phyloP scores from a whole-genome alignment of 495 filamentous ascomycete genomes.

The Penicillium dipodomyicola region DNA sequence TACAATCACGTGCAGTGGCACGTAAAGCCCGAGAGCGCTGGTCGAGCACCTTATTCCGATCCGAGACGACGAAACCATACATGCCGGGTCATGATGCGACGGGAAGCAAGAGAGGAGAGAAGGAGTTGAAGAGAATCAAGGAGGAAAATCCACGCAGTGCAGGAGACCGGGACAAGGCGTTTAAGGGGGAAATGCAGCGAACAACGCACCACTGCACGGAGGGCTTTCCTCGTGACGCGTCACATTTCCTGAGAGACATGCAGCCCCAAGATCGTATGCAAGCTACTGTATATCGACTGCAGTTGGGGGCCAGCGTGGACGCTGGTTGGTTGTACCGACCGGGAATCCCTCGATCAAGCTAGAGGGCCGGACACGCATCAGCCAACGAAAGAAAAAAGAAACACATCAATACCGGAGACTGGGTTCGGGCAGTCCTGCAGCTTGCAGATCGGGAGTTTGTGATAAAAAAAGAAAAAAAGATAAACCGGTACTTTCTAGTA shows the following conservation, averaged over 20 bases:
- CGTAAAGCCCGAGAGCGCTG: slow-evolving; percentile 4
- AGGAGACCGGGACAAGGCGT: background rate
- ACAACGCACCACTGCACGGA: slow-evolving; percentile 1
- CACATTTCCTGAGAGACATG: slow-evolving; percentile 33
- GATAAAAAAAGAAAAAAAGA: background rate
- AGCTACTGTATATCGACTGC: slow-evolving; percentile 7
- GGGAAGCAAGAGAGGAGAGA: background rate
- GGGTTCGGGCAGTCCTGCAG: background rate
- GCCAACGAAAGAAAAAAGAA: background rate
- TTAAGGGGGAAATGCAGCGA: slow-evolving; percentile 8
- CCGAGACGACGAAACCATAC: background rate
- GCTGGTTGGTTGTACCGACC: slow-evolving; percentile 8
- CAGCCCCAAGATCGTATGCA: slow-evolving; percentile 19
- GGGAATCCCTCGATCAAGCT: slow-evolving; percentile 4
- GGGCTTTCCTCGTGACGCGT: slow-evolving; percentile 20
- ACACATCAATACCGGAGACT: slow-evolving; percentile 1
- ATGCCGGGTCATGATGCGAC: slow-evolving; percentile 22
- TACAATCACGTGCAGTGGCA: background rate
- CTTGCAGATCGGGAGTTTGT: slow-evolving; percentile 6
- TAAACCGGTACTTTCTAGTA: slow-evolving; percentile 2
- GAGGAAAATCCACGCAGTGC: background rate
- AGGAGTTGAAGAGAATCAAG: background rate
- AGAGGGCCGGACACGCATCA: slow-evolving; percentile 1
- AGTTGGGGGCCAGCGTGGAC: background rate
- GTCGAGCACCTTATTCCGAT: slow-evolving; percentile 16